Conservation (phyloP, 1,284 basidiomycete genomes). For the Vanrija sp. region DNA sequence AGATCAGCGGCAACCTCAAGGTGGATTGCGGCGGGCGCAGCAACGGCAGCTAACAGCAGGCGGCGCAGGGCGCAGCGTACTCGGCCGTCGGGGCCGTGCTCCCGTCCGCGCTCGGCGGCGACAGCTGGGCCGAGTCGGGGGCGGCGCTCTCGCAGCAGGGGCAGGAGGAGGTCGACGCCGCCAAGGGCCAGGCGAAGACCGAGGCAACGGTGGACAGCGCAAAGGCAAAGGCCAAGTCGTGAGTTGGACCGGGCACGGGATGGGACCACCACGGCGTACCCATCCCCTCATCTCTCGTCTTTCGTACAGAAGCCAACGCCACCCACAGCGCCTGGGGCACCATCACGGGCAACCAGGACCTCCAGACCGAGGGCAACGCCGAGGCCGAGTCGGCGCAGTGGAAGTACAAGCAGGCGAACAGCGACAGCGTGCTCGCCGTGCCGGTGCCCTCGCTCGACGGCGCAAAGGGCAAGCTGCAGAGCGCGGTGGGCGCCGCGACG, state of each 20-base stretch:
- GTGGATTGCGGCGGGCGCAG: slow-evolving; percentile 8
- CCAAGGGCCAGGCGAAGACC: slow-evolving; percentile 32
- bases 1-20: slow-evolving; percentile 30
- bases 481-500: slow-evolving; percentile 42
- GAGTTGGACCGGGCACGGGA: too few relatives aligned
- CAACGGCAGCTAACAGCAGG: not conserved
- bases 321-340: slow-evolving; percentile 40
- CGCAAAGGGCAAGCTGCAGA: slow-evolving; percentile 40
- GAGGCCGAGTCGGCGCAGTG: slow-evolving; percentile 43
- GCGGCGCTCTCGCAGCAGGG: slow-evolving; percentile 30
- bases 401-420: slow-evolving; percentile 37
- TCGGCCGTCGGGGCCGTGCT: slow-evolving; percentile 35
- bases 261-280: too few relatives aligned
- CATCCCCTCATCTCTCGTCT: too few relatives aligned
- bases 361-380: slow-evolving; percentile 42
- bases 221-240: slow-evolving; percentile 45
- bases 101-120: slow-evolving; percentile 21
- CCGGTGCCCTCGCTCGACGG: slow-evolving; percentile 34
- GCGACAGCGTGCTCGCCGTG: slow-evolving; percentile 12
- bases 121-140: slow-evolving; percentile 34
- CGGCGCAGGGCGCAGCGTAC: slow-evolving; percentile 8
- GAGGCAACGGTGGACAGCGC: slow-evolving; percentile 38
- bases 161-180: slow-evolving; percentile 36
- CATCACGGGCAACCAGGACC: slow-evolving; percentile 41
- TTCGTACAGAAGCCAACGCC: not conserved